These are phyloP conservation scores for Lachancea mirantina DNA, from an alignment of 805 yeast species.

Conservation along the genomic window DNA sequence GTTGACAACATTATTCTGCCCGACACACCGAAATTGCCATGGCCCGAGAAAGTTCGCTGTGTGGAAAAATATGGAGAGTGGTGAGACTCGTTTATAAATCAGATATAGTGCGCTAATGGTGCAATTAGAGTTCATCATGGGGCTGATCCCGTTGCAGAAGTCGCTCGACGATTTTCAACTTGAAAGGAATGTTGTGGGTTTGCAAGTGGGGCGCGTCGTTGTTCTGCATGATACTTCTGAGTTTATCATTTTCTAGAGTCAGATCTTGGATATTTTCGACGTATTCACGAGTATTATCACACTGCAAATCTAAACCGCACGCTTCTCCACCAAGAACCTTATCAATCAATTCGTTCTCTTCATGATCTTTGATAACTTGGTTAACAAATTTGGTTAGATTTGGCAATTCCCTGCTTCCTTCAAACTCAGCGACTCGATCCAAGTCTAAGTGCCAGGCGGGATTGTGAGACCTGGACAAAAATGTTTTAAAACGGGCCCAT, in stretches of 20 bases:
- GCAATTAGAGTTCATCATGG: no score
- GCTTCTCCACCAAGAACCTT: slow-evolving; percentile 35
- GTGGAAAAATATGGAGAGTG: slow-evolving; percentile 38
- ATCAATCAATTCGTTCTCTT: slow-evolving; percentile 8
- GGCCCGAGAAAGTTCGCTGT: slow-evolving; percentile 54
- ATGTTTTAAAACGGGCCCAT: no score
- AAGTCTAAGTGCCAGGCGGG: slow-evolving; percentile 21
- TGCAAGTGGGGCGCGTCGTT: no score
- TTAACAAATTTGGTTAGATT: slow-evolving; percentile 46
- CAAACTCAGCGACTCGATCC: slow-evolving; percentile 46
- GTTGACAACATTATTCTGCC: slow-evolving; percentile 68
- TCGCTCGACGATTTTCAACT: slow-evolving; percentile 16
- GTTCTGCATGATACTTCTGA: slow-evolving; percentile 20
- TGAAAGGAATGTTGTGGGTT: slow-evolving; percentile 30
- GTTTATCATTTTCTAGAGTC: slow-evolving; percentile 27
- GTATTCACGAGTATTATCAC: slow-evolving; percentile 3
- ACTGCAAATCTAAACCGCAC: slow-evolving; percentile 32
- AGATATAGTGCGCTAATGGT: no score
- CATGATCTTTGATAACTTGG: slow-evolving; percentile 17
- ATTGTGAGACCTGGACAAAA: slow-evolving; percentile 8
- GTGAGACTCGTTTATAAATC: no score
- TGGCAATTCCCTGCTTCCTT: slow-evolving; percentile 44
- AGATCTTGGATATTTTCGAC: slow-evolving; percentile 30
- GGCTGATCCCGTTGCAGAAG: no score
- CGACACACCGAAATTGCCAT: slow-evolving; percentile 62